phyloP scores from a whole-genome alignment of 768 basidiomycete species.

The Tubosaeta sp. region DNA sequence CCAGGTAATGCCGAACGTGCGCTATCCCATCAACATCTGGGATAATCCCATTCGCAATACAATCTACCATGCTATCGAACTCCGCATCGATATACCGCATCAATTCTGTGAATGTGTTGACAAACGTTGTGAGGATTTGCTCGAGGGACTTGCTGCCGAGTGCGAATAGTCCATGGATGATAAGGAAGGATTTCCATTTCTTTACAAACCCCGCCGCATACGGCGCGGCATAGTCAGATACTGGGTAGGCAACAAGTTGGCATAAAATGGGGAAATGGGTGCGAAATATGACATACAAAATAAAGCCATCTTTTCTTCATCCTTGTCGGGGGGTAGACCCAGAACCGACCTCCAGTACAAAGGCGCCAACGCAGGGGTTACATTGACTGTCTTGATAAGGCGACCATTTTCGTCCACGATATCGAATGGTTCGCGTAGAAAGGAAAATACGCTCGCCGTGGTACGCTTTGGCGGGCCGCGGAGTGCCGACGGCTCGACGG shows the following conservation, averaged over 20 bases:
- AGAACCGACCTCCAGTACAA: too few species aligned
- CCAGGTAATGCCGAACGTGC: too few species aligned
- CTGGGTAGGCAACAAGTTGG: not conserved
- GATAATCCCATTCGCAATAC: constrained; percentile 8
- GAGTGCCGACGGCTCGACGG: too few species aligned
- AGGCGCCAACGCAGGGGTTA: too few species aligned
- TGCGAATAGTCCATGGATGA: constrained; percentile 8
- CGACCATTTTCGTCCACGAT: not conserved
- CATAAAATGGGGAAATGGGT: not conserved
- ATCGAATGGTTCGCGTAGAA: not conserved
- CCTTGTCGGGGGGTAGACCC: too few species aligned
- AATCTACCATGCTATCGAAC: constrained; percentile 11
- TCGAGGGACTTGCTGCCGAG: constrained; percentile 6
- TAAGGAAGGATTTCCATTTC: too few species aligned
- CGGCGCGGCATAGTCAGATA: constrained; percentile 6
- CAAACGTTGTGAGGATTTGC: constrained; percentile 3
- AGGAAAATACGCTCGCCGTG: constrained; percentile 10
- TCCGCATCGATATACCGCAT: constrained; percentile 8
- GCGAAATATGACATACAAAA: not conserved
- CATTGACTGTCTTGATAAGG: not conserved
- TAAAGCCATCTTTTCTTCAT: too few species aligned
- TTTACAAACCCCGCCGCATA: constrained; percentile 5
- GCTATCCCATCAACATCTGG: constrained; percentile 8
- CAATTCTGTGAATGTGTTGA: constrained; percentile 12
- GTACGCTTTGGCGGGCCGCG: not conserved